These are phyloP conservation scores for Ascochyta rabiei DNA, from an alignment of 2,329 filamentous ascomycete genomes.

Conservation along the genomic window DNA sequence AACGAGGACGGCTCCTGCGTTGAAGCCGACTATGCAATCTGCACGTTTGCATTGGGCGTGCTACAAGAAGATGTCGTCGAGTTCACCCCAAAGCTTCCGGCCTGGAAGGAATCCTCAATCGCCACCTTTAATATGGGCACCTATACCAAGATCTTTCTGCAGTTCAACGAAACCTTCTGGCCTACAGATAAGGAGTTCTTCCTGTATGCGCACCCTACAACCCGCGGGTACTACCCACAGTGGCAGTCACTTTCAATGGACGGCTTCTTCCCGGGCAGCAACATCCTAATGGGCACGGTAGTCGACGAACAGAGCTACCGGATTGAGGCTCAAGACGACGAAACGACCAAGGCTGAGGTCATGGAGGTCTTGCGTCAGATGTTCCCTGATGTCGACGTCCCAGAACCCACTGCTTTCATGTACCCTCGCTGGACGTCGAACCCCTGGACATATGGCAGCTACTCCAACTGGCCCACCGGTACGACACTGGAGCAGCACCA, in stretches of 20 bases:
- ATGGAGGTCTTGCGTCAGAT: constrained; percentile 65
- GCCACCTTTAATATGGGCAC: constrained; percentile 71
- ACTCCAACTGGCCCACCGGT: constrained; percentile 70
- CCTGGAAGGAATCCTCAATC: constrained; percentile 69
- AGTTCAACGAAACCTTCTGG: constrained; percentile 73
- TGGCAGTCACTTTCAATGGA: constrained; percentile 67
- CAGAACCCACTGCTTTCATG: constrained; percentile 65
- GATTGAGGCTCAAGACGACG: constrained; percentile 65
- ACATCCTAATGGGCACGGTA: constrained; percentile 71
- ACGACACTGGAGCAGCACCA: constrained; percentile 70
- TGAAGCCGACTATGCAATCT: constrained; percentile 66
- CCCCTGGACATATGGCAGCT: constrained; percentile 64
- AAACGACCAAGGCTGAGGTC: constrained; percentile 62
- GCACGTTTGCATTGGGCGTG: constrained; percentile 72
- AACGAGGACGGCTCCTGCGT: constrained; percentile 63
- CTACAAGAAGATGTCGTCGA: constrained; percentile 65
- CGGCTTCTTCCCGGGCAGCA: constrained; percentile 65
- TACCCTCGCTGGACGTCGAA: constrained; percentile 65
- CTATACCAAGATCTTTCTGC: constrained; percentile 75
- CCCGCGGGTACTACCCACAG: constrained; percentile 62
- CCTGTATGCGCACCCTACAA: constrained; percentile 58
- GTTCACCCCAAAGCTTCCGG: constrained; percentile 65
- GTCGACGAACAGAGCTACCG: constrained; percentile 62
- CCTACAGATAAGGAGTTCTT: constrained; percentile 59
- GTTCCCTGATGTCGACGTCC: constrained; percentile 63